These are phyloP conservation scores for Cladophialophora bantiana DNA, from an alignment of 2,329 filamentous ascomycete genomes.

Conservation along the genomic window DNA sequence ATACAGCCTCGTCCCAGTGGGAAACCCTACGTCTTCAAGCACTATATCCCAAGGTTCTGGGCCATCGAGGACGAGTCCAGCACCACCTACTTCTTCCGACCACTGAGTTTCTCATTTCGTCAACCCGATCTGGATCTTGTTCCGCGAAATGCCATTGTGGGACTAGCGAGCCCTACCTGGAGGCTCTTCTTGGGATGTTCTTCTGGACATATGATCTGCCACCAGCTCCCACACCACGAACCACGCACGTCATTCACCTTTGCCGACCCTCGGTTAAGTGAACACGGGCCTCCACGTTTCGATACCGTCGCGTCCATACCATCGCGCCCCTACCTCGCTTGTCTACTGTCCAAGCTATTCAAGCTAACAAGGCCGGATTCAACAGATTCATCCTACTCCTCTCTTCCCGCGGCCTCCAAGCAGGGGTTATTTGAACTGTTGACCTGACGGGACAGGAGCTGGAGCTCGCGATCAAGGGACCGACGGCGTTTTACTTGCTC, in stretches of 20 bases:
- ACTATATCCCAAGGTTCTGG: not conserved
- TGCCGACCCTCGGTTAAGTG: not conserved
- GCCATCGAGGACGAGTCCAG: not conserved
- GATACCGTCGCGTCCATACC: not conserved
- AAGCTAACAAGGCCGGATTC: not conserved
- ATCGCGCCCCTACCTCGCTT: not conserved
- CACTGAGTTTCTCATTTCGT: constrained; percentile 6
- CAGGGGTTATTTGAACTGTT: not conserved
- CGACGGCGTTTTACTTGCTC: constrained; percentile 8
- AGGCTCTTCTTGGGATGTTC: not conserved
- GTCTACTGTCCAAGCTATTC: not conserved
- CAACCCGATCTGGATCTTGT: constrained; percentile 7
- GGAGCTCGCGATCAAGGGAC: constrained; percentile 4
- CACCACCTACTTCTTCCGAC: constrained; percentile 3
- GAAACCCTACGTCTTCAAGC: not conserved
- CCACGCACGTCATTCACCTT: constrained; percentile 2
- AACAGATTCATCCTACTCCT: not conserved
- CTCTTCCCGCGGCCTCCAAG: not conserved
- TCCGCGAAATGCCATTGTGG: constrained; percentile 7
- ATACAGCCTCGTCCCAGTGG: not conserved
- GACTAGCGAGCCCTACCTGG: not conserved
- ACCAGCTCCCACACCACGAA: not conserved
- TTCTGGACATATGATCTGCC: not conserved
- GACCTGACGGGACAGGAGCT: constrained; percentile 6
- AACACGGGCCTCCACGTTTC: not conserved